Evolutionary conservation across 176 grass and related monocot genomes (phyloP), one percentile per base, ranked within the genome.

Genomic region (Thinopyrum elongatum): DNA sequence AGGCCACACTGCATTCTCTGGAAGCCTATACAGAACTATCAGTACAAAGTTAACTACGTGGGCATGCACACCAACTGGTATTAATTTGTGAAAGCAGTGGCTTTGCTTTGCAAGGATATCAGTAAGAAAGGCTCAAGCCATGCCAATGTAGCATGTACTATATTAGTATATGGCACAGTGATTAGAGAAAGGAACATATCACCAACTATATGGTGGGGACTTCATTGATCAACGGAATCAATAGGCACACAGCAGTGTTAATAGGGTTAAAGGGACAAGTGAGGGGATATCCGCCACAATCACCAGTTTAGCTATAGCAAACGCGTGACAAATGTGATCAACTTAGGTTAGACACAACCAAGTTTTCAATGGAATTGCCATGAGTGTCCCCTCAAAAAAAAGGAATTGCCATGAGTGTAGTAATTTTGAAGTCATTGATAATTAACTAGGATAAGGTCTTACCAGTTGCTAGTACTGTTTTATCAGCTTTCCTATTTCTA

Each of bases 131-230:
- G 10, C 9, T 39, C 2, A 57, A 41, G 59, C 65, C 41, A 76
- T 66, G 60, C 79, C 34, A 76, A 82, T 65, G 8, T 46, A 76
- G 44, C 23, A 44, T 76, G 17, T 65, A 67, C 62, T 66, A 47
- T 41, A 66, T 68, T 68, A 22, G 11, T 66, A 25, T 58, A 59
- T 17, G 23, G 6, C 41, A 44, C 0, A n/a, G 46, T 59, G 4
- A 87, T 57, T 67, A 87, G 61, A 9, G 71, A 87, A 33, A 87
- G 61, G 46, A 69, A 82, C 71, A 25, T 46, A 10, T 4, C 71
- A 87, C 79, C 86, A 69, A 82, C 70, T 77, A 26, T 60, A 26
- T 68, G 26, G 86, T 60, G 79, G 60, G 79, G 33, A 59, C 33
- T 67, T 67, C 67, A 87, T 77, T 82, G 76, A 77, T 76, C 70